Evolutionary conservation across 148 eudicot species (phyloP).

Genomic region (Rhododendron ovatum): DNA sequence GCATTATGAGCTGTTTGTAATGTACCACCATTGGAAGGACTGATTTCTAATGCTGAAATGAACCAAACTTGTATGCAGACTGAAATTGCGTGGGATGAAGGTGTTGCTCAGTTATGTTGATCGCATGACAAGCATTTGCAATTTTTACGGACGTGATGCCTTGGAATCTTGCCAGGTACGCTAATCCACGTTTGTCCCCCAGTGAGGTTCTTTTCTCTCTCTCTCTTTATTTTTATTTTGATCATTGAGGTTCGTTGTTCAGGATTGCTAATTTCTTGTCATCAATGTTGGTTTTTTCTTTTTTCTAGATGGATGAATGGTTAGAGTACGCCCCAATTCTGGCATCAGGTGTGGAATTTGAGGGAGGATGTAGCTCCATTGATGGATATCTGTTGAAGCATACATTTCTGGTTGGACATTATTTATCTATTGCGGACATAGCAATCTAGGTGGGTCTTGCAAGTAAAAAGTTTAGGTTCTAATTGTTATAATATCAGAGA

Average conservation of each 20-base stretch:
- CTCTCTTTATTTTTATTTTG: neutral
- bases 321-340: conserved; percentile 63
- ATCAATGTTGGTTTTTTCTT: neutral
- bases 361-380: conserved; percentile 63
- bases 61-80: conserved; percentile 26
- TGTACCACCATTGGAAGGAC: neutral
- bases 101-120: conserved; percentile 67
- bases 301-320: conserved; percentile 72
- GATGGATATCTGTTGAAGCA: conserved; percentile 54
- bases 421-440: conserved; percentile 73
- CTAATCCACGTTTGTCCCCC: neutral
- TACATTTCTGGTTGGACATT: conserved; percentile 74
- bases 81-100: conserved; percentile 46
- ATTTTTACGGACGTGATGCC: conserved; percentile 53
- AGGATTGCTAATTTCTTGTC: neutral
- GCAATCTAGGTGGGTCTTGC: conserved; percentile 82
- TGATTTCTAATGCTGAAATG: neutral
- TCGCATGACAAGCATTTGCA: conserved; percentile 30
- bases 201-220: neutral
- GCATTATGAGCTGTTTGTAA: neutral
- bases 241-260: neutral
- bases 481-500: neutral
- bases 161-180: conserved; percentile 55
- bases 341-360: conserved; percentile 73
- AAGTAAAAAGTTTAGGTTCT: conserved; percentile 35